Evolutionary conservation across 345 rosid genomes (phyloP).

Genomic region (Corchorus olitorius): DNA sequence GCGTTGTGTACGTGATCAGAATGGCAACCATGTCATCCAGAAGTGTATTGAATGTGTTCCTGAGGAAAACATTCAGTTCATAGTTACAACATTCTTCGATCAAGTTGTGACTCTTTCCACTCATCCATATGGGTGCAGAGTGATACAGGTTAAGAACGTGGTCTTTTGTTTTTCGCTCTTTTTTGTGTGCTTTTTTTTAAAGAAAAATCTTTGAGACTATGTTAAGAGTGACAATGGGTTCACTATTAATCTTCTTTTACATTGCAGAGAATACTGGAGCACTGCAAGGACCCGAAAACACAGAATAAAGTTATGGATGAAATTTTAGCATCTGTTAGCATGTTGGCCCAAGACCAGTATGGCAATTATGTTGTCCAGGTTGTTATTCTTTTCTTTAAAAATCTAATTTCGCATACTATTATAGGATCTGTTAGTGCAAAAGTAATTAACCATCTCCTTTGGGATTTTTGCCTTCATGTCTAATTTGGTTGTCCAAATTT

Average conservation of each 20-base stretch:
- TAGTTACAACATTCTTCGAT: constrained; percentile 48
- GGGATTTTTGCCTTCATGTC: background rate
- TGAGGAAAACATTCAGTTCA: constrained; percentile 53
- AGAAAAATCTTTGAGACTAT: background rate
- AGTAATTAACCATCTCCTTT: background rate
- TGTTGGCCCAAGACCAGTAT: constrained; percentile 69
- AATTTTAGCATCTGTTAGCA: constrained; percentile 57
- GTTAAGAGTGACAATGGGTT: background rate
- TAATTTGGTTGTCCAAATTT: background rate
- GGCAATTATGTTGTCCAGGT: constrained; percentile 78
- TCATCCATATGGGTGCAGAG: constrained; percentile 75
- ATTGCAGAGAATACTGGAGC: constrained; percentile 61
- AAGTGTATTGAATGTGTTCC: constrained; percentile 74
- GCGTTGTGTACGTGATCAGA: constrained; percentile 77
- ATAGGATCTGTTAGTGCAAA: background rate
- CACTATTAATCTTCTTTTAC: constrained; percentile 12
- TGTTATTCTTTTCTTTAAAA: constrained; percentile 17
- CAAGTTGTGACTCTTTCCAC: constrained; percentile 62
- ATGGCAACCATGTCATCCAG: constrained; percentile 77
- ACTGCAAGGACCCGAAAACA: constrained; percentile 50
- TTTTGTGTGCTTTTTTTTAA: background rate
- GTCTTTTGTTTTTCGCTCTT: background rate
- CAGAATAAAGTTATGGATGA: constrained; percentile 65
- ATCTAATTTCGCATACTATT: background rate
- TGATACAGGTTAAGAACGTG: constrained; percentile 50